These are phyloP conservation scores for Torulaspora delbrueckii DNA, from an alignment of 805 yeast genomes.

Conservation along the genomic window DNA sequence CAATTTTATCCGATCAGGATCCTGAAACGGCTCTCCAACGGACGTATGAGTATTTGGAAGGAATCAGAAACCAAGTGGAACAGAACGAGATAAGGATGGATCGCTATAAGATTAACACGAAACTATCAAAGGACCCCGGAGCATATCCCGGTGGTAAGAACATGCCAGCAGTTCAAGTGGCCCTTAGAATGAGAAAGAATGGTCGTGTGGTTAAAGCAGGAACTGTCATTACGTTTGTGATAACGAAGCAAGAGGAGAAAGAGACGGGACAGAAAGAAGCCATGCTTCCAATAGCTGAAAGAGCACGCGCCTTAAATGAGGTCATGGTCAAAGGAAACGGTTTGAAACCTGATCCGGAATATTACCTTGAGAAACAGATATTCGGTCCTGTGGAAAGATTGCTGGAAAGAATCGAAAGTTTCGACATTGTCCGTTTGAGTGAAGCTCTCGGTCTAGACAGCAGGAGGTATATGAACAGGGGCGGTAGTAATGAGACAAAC, in stretches of 20 bases:
- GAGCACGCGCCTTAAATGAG: conserved; percentile 81
- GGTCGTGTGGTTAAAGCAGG: conserved; percentile 89
- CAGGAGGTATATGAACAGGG: conserved; percentile 47
- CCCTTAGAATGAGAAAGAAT: conserved; percentile 67
- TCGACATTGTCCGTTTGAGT: conserved; percentile 75
- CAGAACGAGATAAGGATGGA: conserved; percentile 58
- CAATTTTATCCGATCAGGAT: conserved; percentile 66
- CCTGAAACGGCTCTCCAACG: conserved; percentile 70
- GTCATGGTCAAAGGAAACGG: conserved; percentile 48
- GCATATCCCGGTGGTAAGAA: conserved; percentile 76
- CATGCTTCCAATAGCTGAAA: conserved; percentile 52
- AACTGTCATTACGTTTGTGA: conserved; percentile 81
- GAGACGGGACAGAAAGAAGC: conserved; percentile 7
- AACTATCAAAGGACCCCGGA: conserved; percentile 80
- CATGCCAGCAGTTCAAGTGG: conserved; percentile 90
- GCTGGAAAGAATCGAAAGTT: conserved; percentile 78
- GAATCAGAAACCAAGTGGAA: conserved; percentile 52
- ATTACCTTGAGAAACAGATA: conserved; percentile 82
- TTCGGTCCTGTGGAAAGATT: conserved; percentile 88
- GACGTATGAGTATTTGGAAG: conserved; percentile 67
- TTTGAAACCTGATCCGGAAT: conserved; percentile 67
- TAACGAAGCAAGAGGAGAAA: conserved; percentile 46
- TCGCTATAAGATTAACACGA: conserved; percentile 77
- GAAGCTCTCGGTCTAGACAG: conserved; percentile 73
- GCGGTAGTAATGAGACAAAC: conserved; percentile 24